Conservation (phyloP, 352 stramenopile genomes). For the Phytopythium chamaehyphon region DNA sequence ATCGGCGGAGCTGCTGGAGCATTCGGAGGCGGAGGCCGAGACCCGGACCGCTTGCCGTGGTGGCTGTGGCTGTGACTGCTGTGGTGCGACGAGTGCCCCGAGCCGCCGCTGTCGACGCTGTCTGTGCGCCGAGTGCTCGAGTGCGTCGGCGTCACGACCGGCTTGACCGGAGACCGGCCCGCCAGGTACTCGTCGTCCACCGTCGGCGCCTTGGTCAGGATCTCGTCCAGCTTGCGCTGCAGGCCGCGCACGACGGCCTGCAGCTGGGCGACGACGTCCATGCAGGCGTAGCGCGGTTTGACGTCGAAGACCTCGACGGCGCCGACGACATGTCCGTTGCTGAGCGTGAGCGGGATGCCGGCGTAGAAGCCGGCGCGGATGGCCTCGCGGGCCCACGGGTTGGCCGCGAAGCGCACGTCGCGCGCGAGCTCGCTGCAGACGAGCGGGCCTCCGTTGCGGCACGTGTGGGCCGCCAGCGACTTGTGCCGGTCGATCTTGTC, state of each 20-base stretch:
- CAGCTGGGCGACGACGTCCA: conserved; percentile 49
- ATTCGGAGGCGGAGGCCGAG: conserved; percentile 22
- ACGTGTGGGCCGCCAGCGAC: conserved; percentile 45
- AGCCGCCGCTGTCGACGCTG: conserved; percentile 5
- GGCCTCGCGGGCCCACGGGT: conserved; percentile 37
- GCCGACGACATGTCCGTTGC: conserved; percentile 49
- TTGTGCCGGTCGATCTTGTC: conserved; percentile 53
- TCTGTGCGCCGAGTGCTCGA: conserved; percentile 7
- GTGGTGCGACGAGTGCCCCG: conserved; percentile 15
- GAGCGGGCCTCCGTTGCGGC: conserved; percentile 42
- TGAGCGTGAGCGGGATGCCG: conserved; percentile 55
- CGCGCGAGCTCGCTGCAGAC: conserved; percentile 47
- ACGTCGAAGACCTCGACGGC: conserved; percentile 55
- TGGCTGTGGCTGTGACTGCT: conserved; percentile 28
- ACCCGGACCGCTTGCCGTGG: conserved; percentile 5
- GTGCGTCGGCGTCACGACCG: conserved; percentile 3
- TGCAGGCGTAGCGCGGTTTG: conserved; percentile 32
- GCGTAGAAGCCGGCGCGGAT: conserved; percentile 53
- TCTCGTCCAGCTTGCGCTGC: conserved; percentile 42
- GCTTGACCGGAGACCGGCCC: neutral
- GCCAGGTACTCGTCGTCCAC: conserved; percentile 1
- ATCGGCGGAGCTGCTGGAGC: conserved; percentile 25
- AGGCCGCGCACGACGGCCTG: conserved; percentile 50
- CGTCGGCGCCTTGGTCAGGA: conserved; percentile 4
- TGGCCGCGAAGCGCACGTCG: conserved; percentile 54